A percentile compares a stretch with the other conserved stretches of the same genome.
These are phyloP conservation scores for Kentomonas sorsogonicus DNA, from an alignment of 208 protist species.

Conservation along the genomic window DNA sequence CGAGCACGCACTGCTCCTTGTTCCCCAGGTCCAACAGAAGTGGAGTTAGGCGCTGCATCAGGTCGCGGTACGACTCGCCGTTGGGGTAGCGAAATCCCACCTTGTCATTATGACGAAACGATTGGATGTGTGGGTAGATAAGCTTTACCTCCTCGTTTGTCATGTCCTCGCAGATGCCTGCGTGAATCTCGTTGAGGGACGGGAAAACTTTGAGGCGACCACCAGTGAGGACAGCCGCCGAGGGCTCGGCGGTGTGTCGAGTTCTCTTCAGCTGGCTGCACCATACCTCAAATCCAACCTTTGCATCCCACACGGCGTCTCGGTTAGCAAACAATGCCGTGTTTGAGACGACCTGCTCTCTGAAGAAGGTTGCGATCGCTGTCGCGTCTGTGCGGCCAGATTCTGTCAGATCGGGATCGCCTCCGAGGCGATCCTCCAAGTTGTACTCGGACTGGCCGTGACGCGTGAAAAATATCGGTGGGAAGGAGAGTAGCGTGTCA, in stretches of 20 bases:
- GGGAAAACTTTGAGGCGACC: conserved; percentile 39
- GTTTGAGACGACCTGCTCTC: conserved; percentile 42
- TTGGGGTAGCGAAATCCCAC: conserved; percentile 81
- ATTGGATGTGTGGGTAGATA: conserved; percentile 61
- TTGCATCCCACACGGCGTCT: conserved; percentile 26
- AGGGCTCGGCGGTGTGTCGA: conserved; percentile 51
- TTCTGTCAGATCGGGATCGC: conserved; percentile 64
- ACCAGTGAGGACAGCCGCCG: conserved; percentile 33
- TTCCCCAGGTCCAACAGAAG: conserved; percentile 59
- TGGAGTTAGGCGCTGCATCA: conserved; percentile 61
- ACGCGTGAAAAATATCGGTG: conserved; percentile 72
- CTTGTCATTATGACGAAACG: conserved; percentile 65
- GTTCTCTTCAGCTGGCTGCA: conserved; percentile 72
- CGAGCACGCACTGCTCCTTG: conserved; percentile 43
- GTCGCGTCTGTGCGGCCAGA: conserved; percentile 45
- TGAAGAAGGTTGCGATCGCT: conserved; percentile 58
- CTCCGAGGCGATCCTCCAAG: conserved; percentile 74
- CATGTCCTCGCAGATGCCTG: conserved; percentile 84
- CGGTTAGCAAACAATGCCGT: conserved; percentile 31
- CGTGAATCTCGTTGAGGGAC: conserved; percentile 83
- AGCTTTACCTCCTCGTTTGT: conserved; percentile 73
- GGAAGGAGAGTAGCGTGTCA: conserved; percentile 47
- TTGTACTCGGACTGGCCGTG: conserved; percentile 86
- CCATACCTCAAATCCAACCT: conserved; percentile 71
- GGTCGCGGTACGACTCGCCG: conserved; percentile 79